Evolutionary conservation across 352 stramenopile genomes (phyloP).

Genomic region (Phytophthora pinifolia): DNA sequence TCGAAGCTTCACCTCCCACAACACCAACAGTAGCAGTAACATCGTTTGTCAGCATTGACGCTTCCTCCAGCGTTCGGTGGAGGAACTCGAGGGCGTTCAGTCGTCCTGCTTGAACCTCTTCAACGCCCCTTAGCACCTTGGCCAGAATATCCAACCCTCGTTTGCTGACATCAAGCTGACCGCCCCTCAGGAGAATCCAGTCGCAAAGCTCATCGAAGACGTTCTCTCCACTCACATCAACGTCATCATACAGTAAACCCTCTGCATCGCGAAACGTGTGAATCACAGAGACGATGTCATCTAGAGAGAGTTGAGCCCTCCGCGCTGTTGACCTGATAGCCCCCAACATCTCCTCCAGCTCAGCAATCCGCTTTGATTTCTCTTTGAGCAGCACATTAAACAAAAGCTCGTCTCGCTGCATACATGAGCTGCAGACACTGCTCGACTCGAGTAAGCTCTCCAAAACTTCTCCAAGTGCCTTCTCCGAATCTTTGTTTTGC

Average conservation of each 20-base stretch:
- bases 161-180: conserved; percentile 47
- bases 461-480: conserved; percentile 20
- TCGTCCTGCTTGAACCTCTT: conserved; percentile 40
- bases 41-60: conserved; percentile 36
- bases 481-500: conserved; percentile 22
- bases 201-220: conserved; percentile 28
- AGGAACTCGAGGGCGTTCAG: conserved; percentile 27
- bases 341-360: conserved; percentile 49
- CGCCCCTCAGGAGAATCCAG: conserved; percentile 48
- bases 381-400: conserved; percentile 56
- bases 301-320: conserved; percentile 44
- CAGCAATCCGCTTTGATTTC: conserved; percentile 54
- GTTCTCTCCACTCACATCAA: conserved; percentile 10
- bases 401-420: conserved; percentile 43
- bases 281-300: conserved; percentile 48
- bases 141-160: conserved; percentile 33
- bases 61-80: conserved; percentile 50
- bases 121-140: conserved; percentile 28
- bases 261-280: conserved; percentile 6
- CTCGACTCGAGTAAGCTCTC: conserved; percentile 11
- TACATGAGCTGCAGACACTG: conserved; percentile 23
- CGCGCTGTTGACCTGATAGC: conserved; percentile 44
- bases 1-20: conserved; percentile 15
- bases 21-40: conserved; percentile 13
- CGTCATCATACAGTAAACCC: not conserved